phyloP scores from a whole-genome alignment of 2,329 filamentous ascomycete genomes.

The Daldinia eschscholtzii region DNA sequence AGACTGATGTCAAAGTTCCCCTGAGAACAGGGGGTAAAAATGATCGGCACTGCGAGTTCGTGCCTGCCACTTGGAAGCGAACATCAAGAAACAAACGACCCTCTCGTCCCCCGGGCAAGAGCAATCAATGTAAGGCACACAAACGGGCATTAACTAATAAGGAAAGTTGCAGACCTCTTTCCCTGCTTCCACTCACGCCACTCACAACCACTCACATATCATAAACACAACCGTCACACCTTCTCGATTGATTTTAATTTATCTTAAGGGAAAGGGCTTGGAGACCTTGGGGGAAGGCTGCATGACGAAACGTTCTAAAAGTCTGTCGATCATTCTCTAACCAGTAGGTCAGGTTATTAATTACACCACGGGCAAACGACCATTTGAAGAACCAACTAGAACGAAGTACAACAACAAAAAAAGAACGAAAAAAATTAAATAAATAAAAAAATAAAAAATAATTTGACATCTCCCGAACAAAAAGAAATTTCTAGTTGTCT shows the following conservation, averaged over 20 bases:
- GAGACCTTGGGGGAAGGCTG: slow-evolving; percentile 18
- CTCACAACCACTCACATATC: background rate
- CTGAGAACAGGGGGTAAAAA: slow-evolving; percentile 17
- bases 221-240: slow-evolving; percentile 34
- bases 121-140: slow-evolving; percentile 41
- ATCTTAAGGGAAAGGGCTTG: background rate
- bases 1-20: slow-evolving; percentile 33
- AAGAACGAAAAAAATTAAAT: too few species aligned
- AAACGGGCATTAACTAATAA: slow-evolving; percentile 28
- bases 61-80: slow-evolving; percentile 31
- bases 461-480: slow-evolving; percentile 24
- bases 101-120: background rate
- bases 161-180: slow-evolving; percentile 27
- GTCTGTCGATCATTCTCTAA: slow-evolving; percentile 29
- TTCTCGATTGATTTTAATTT: slow-evolving; percentile 33
- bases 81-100: slow-evolving; percentile 17
- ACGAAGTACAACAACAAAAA: slow-evolving; percentile 8
- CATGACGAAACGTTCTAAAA: slow-evolving; percentile 17
- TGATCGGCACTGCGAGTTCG: slow-evolving; percentile 33
- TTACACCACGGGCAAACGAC: slow-evolving; percentile 12
- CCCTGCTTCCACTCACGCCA: slow-evolving; percentile 26
- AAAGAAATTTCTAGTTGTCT: background rate
- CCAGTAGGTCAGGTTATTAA: slow-evolving; percentile 26
- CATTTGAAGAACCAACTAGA: slow-evolving; percentile 18
- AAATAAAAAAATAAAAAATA: background rate